Percentiles rank a stretch among this genome's conserved stretches.
Evolutionary conservation across 306 rosid genomes (phyloP).

Genomic region (Casuarina cunninghamiana): DNA sequence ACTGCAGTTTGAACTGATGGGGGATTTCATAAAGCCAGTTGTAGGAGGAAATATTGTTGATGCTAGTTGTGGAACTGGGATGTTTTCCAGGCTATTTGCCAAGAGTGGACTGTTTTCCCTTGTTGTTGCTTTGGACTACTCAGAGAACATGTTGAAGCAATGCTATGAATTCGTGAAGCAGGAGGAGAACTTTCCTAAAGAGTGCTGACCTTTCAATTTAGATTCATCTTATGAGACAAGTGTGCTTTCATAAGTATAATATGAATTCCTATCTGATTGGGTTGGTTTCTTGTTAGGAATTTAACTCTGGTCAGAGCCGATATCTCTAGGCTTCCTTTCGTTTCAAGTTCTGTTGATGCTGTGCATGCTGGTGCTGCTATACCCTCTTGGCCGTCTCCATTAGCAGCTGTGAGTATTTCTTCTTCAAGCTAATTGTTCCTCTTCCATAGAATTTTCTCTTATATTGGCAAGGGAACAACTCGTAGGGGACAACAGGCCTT

Average conservation of each 20-base stretch:
- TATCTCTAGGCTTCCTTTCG: slow-evolving; percentile 88
- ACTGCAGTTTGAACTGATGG: slow-evolving; percentile 79
- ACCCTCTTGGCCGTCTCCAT: slow-evolving; percentile 97
- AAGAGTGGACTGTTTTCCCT: slow-evolving; percentile 81
- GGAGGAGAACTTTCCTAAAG: slow-evolving; percentile 71
- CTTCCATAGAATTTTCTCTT: slow-evolving; percentile 13
- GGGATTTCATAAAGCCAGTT: slow-evolving; percentile 68
- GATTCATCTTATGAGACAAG: slow-evolving; percentile 16
- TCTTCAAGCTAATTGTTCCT: slow-evolving; percentile 20
- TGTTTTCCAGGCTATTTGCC: slow-evolving; percentile 85
- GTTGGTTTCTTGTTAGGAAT: slow-evolving; percentile 44
- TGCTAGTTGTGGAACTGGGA: slow-evolving; percentile 93
- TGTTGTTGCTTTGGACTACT: slow-evolving; percentile 87
- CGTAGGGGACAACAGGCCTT: neutral
- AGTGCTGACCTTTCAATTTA: slow-evolving; percentile 38
- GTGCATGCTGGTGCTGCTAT: slow-evolving; percentile 97
- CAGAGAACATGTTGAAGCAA: slow-evolving; percentile 87
- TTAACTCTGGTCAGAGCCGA: slow-evolving; percentile 83
- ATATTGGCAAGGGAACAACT: neutral
- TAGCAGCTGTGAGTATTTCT: slow-evolving; percentile 64
- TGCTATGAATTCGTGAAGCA: slow-evolving; percentile 79
- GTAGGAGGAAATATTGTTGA: slow-evolving; percentile 84
- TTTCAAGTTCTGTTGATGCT: slow-evolving; percentile 81
- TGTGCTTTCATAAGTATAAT: neutral
- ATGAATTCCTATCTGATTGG: slow-evolving; percentile 17